Conservation (phyloP, 805 yeast genomes). For the Sugiyamaella smithiae region DNA sequence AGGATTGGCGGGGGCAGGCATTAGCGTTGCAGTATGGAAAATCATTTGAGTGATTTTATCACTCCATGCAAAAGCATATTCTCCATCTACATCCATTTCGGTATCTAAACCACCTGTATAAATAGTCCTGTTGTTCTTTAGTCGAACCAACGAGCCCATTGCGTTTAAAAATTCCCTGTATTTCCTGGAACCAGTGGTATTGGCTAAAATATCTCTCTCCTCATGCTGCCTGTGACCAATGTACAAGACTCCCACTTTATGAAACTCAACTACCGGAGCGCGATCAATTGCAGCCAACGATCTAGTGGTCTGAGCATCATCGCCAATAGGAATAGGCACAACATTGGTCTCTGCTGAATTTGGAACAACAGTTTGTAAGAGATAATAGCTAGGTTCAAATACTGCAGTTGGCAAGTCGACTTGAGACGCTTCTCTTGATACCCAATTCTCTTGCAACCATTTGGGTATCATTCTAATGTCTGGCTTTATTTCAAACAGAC, state of each 20-base stretch:
- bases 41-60: slow-evolving; percentile 68
- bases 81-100: slow-evolving; percentile 68
- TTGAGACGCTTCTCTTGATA: slow-evolving; percentile 11
- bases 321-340: slow-evolving; percentile 52
- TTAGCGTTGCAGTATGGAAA: slow-evolving; percentile 77
- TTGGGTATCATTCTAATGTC: slow-evolving; percentile 21
- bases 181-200: slow-evolving; percentile 58
- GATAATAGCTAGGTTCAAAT: slow-evolving; percentile 45
- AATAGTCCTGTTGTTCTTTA: slow-evolving; percentile 52
- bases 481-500: slow-evolving; percentile 43
- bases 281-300: slow-evolving; percentile 66
- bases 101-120: slow-evolving; percentile 80
- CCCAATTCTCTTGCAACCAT: slow-evolving; percentile 7
- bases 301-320: slow-evolving; percentile 46
- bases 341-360: slow-evolving; percentile 34
- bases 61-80: slow-evolving; percentile 68
- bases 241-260: slow-evolving; percentile 75
- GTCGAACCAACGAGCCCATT: slow-evolving; percentile 58
- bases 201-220: slow-evolving; percentile 64
- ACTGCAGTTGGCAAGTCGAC: slow-evolving; percentile 6
- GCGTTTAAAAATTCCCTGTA: slow-evolving; percentile 58
- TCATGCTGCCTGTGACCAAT: slow-evolving; percentile 63
- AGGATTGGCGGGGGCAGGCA: slow-evolving; percentile 49
- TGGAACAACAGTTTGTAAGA: slow-evolving; percentile 51
- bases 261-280: slow-evolving; percentile 73